Base-by-base conservation (phyloP, 2,329 filamentous ascomycete genomes). In the Fusarium sp. region DNA sequence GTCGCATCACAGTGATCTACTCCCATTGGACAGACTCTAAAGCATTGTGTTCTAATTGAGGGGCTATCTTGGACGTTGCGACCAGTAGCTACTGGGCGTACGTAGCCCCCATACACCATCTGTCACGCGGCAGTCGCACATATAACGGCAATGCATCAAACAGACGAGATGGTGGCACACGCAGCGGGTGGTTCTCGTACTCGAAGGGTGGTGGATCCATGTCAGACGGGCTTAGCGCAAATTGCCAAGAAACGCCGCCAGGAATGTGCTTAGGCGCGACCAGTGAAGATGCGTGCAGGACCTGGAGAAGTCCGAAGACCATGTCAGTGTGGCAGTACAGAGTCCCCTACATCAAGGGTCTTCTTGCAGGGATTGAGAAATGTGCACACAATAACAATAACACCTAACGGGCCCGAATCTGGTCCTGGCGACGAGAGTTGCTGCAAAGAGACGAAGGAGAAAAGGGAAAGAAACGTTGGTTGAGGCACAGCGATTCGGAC, bases 331-430 rank as follows among this genome's bases (percentile, higher is more conserved):
- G 68, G 27, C 49, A 73, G 64, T 66, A 55, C 48, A 21, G 47
- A 63, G 58, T 68, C 20, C 34, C 49, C 47, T 66, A 54, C 59
- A 58, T 45, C 66, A 73, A 67, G 63, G 59, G 60, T 65, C 57
- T 37, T 54, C 32, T 48, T 49, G 32, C 55, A 59, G 50, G 47
- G 66, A 59, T 55, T 7, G 53, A 40, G 43, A 54, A 54, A 54
- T 34, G 48, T 34, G 21, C 18, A 25, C 64, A 42, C 55, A 46
- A 65, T 43, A 25, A 59, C 28, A 30, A 55, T 54, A 49, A 58
- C 32, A 48, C 16, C 55, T 25, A 59, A 61, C 59, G 43, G 55
- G 20, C 25, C 49, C 60, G 55, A 69, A 27, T 45, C 48, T 41
- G 41, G 49, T 41, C 37, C 43, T 56, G 49, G 37, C n/a, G 37